These are phyloP conservation scores for Leccinellum luteum DNA, from an alignment of 768 basidiomycete genomes.

Conservation along the genomic window DNA sequence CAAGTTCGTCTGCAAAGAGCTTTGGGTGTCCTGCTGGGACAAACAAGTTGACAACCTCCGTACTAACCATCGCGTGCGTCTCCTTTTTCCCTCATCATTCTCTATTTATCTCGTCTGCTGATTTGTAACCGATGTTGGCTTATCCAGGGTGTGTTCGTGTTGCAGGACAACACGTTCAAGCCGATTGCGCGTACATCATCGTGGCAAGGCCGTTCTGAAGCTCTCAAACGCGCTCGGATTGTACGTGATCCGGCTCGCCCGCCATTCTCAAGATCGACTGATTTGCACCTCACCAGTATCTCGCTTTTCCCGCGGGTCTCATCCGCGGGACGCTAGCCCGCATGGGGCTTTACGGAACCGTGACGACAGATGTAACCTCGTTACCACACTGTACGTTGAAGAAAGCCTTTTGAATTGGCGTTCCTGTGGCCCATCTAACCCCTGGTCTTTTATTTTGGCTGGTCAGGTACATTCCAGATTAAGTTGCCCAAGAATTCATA, in stretches of 20 bases:
- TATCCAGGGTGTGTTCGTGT: slow-evolving; percentile 84
- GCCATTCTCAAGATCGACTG: neutral
- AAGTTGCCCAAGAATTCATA: slow-evolving; percentile 64
- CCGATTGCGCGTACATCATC: slow-evolving; percentile 81
- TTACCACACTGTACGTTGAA: slow-evolving; percentile 77
- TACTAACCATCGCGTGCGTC: slow-evolving; percentile 85
- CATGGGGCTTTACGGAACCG: slow-evolving; percentile 72
- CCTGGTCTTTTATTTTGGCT: neutral
- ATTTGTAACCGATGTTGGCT: neutral
- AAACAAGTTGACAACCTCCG: slow-evolving; percentile 95
- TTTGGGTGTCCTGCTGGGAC: slow-evolving; percentile 91
- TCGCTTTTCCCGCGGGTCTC: slow-evolving; percentile 78
- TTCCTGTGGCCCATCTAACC: neutral
- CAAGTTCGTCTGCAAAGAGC: slow-evolving; percentile 95
- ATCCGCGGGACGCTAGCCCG: slow-evolving; percentile 79
- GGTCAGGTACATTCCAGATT: slow-evolving; percentile 78
- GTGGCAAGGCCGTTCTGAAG: slow-evolving; percentile 74
- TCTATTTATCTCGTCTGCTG: neutral
- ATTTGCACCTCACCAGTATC: slow-evolving; percentile 51
- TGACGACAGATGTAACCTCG: slow-evolving; percentile 73
- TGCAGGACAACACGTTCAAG: slow-evolving; percentile 90
- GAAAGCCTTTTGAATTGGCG: neutral
- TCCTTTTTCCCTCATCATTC: neutral
- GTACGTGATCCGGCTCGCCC: slow-evolving; percentile 40
- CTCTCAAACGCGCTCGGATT: slow-evolving; percentile 65